Evolutionary conservation across 495 filamentous ascomycete genomes (phyloP), one percentile per base, ranked within the genome.

Genomic region (Trichoderma gamsii): DNA sequence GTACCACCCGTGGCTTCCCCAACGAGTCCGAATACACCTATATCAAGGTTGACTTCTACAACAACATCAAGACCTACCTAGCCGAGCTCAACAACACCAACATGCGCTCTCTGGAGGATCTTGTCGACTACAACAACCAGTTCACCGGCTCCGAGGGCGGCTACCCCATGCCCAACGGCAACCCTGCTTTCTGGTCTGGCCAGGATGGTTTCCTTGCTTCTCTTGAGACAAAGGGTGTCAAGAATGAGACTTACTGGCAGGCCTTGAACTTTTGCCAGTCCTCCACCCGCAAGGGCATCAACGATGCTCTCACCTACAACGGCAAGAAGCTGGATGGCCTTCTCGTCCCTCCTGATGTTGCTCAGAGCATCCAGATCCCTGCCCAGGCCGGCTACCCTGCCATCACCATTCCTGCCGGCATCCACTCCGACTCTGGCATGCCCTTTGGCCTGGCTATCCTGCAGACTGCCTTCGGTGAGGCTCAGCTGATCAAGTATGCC

Each of bases 1-100:
- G 86, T 18, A 80, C 79, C 41, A 84, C 79, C 4, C 83, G 87
- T 6, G 88, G 89, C 11, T 87, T 78, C 70, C 77, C 86, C 35
- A 89, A 92, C 71, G 85, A 91, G 73, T 88, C 85, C 18, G 90
- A 91, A 72, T 91, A 87, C 77, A 88, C 84, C 7, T 84, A 86
- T 66, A 81, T 91, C 68, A 91, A 90, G 73, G 86, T 88, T 9
- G 90, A 92, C 70, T 91, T 91, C 74, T 91, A 91, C 79, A 90
- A 91, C 77, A 85, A 90, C 78, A 86, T 92, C 70, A 77, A 77
- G 52, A 74, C 77, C 23, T 92, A 92, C 71, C 82, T 92, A 12
- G 76, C 85, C 41, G 86, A 88, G 70, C 80, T 92, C 5, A 73
- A 80, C 21, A 89, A 89, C 75, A 91, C 86, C 43, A 75, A 81